These are phyloP conservation scores for Pestalotiopsis sp. DNA, from an alignment of 2,329 filamentous ascomycete genomes.

Conservation along the genomic window DNA sequence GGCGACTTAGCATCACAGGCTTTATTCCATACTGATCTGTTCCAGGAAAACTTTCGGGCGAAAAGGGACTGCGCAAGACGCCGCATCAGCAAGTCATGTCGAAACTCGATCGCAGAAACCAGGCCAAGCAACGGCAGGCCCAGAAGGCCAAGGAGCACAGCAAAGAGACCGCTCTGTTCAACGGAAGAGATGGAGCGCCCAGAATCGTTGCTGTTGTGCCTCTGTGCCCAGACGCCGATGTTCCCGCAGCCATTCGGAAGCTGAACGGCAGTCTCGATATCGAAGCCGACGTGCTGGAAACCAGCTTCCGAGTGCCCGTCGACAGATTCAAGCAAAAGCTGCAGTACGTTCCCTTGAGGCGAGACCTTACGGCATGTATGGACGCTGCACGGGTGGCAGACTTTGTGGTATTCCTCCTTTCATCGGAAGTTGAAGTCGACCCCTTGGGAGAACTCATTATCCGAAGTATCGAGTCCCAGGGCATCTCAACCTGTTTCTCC, in stretches of 20 bases:
- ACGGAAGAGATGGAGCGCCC: constrained; percentile 83
- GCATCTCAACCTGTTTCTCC: constrained; percentile 88
- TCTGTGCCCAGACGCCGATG: constrained; percentile 73
- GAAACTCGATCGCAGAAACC: constrained; percentile 92
- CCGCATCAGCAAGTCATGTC: constrained; percentile 97
- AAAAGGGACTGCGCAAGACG: constrained; percentile 78
- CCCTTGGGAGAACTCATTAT: constrained; percentile 82
- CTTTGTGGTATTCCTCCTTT: constrained; percentile 86
- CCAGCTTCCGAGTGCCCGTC: constrained; percentile 67
- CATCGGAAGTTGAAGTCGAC: constrained; percentile 82
- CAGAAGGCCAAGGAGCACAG: constrained; percentile 83
- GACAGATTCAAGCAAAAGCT: constrained; percentile 95
- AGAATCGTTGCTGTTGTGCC: constrained; percentile 88
- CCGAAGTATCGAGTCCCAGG: constrained; percentile 87
- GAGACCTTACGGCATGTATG: constrained; percentile 75
- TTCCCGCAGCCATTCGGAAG: constrained; percentile 64
- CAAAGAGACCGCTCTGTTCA: constrained; percentile 78
- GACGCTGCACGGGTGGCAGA: constrained; percentile 89
- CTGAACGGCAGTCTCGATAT: constrained; percentile 83
- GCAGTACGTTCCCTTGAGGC: constrained; percentile 76
- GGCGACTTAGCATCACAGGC: neutral
- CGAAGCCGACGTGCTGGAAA: constrained; percentile 61
- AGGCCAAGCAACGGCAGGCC: constrained; percentile 86
- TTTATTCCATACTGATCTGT: neutral
- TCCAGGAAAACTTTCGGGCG: constrained; percentile 75